Percentiles rank a stretch among this genome's conserved stretches.
Evolutionary conservation across 2,329 filamentous ascomycete genomes (phyloP).

Genomic region (Penicillium sp.): DNA sequence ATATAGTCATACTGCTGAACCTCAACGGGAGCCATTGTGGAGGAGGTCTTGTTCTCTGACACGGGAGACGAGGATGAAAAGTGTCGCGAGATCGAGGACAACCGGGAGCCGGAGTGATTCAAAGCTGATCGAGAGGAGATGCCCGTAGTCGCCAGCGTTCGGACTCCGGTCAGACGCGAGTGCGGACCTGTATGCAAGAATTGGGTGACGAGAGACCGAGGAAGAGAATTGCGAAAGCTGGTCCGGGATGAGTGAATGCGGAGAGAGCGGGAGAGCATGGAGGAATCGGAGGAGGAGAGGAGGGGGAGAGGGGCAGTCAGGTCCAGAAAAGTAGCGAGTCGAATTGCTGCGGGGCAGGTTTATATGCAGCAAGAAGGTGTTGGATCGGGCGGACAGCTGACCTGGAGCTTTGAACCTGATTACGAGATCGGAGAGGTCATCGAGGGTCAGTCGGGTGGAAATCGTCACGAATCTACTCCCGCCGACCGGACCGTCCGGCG

Average conservation of each 20-base stretch:
- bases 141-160: conserved; percentile 25
- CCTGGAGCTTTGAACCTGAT: too few relatives aligned
- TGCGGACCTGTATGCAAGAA: conserved; percentile 10
- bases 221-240: conserved; percentile 19
- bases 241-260: conserved; percentile 14
- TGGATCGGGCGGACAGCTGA: too few relatives aligned
- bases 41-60: conserved; percentile 13
- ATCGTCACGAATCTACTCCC: too few relatives aligned
- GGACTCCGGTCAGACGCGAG: conserved; percentile 8
- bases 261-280: conserved; percentile 23
- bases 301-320: too few relatives aligned
- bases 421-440: too few relatives aligned
- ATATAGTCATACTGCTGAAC: conserved; percentile 50
- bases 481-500: neutral
- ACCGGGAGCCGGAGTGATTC: conserved; percentile 25
- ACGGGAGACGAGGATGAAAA: conserved; percentile 30
- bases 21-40: conserved; percentile 42
- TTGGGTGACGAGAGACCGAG: conserved; percentile 5
- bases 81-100: conserved; percentile 38
- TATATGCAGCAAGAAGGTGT: too few relatives aligned
- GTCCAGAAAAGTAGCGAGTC: too few relatives aligned
- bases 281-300: neutral
- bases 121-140: conserved; percentile 8
- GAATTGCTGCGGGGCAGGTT: too few relatives aligned
- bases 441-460: neutral